Evolutionary conservation across 768 basidiomycete genomes (phyloP).

Genomic region (Trichaptum fuscoviolaceum): DNA sequence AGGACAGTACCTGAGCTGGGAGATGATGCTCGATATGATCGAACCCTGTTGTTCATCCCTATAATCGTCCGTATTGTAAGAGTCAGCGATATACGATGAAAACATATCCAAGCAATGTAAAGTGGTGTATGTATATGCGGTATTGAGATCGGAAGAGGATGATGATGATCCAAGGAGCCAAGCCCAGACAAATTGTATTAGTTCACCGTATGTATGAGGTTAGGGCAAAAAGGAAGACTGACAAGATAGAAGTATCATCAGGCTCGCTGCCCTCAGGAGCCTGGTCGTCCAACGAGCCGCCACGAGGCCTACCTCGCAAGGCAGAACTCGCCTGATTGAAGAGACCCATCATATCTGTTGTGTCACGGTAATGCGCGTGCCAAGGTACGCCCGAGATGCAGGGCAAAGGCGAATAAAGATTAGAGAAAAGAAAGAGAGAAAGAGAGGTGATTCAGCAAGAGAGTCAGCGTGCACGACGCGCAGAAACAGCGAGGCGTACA

Average conservation of each 20-base stretch:
- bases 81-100: constrained; percentile 4
- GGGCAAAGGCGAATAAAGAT: background rate
- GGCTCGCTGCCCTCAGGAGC: constrained; percentile 79
- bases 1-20: constrained; percentile 65
- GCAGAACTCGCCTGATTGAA: constrained; percentile 66
- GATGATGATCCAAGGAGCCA: background rate
- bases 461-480: background rate
- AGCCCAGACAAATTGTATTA: background rate
- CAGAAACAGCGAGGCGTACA: background rate
- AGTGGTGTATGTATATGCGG: background rate
- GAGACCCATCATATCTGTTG: constrained; percentile 65
- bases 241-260: constrained; percentile 89
- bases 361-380: background rate
- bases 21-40: constrained; percentile 79
- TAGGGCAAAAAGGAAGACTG: constrained; percentile 32
- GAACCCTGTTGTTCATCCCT: constrained; percentile 95
- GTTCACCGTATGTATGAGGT: constrained; percentile 20
- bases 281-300: constrained; percentile 58
- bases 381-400: background rate
- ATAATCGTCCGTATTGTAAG: constrained; percentile 14
- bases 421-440: background rate
- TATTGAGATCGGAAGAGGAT: background rate
- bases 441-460: background rate
- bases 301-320: constrained; percentile 60
- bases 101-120: background rate